Evolutionary conservation across 169 alveolate species (phyloP), one percentile per base, ranked within the genome.

Genomic region (Besnoitia besnoiti): DNA sequence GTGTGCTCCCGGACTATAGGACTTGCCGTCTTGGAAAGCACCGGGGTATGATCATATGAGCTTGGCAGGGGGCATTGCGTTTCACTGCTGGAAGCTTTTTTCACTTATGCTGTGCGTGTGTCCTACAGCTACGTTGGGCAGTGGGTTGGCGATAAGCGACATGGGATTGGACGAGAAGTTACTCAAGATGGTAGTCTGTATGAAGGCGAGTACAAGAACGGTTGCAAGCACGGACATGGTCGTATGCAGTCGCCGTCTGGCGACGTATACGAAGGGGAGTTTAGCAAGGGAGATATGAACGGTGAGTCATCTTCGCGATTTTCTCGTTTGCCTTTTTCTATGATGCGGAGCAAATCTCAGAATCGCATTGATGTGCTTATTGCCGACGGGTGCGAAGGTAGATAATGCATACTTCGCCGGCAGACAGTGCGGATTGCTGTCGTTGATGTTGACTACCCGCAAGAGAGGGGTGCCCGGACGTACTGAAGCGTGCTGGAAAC

Each of bases 191-290:
- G 97, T 27, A 88, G 95, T 33, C 89, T 93, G 62, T 97, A 97
- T 94, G 87, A 93, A 51, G 95, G 95, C 55, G 97, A 96, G 62
- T 97, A 95, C 84, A 94, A 91, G 62, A 95, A 95, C 80, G 98
- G 96, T 90, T 92, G 95, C 62, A 94, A 93, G 94, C 96, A 88
- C 61, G 97, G 97, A 42, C 94, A 94, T 62, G 98, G 98, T 85
- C 95, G 79, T 88, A 93, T 94, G 93, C 93, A 90, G 73, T 96
- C 96, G 91, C 95, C 97, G 37, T 95, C 96, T 88, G 95, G 95
- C 30, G 97, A 95, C 80, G 94, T 94, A 49, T 96, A 92, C 46
- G 97, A 96, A 90, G 97, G 96, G 16, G 94, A 92, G 37, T 96
- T 93, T 67, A 90, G 89, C 30, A 94, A 94, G 47, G 96, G 96